Evolutionary conservation across 495 filamentous ascomycete genomes (phyloP).

Genomic region (Penicilliopsis zonata): DNA sequence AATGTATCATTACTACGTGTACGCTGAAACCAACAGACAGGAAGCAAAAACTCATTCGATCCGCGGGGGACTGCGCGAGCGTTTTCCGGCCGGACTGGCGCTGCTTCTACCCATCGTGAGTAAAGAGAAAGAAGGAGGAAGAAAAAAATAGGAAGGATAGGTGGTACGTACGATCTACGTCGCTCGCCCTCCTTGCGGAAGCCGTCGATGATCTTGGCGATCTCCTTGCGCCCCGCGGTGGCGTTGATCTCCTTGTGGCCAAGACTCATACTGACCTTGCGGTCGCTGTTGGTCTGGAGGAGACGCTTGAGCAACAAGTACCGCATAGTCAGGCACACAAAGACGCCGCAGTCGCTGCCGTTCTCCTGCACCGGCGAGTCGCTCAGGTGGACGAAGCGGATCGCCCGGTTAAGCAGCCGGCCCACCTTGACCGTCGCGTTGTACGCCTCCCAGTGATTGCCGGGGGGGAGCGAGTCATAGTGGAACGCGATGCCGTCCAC

Average conservation of each 20-base stretch:
- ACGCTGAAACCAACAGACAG: not conserved
- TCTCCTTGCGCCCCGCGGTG: slow-evolving; percentile 64
- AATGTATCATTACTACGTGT: not conserved
- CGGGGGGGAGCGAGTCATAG: slow-evolving; percentile 79
- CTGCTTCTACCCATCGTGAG: slow-evolving; percentile 6
- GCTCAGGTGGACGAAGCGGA: slow-evolving; percentile 63
- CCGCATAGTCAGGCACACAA: slow-evolving; percentile 88
- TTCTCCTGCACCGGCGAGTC: slow-evolving; percentile 92
- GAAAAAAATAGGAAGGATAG: slow-evolving; percentile 2
- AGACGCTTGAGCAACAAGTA: slow-evolving; percentile 74
- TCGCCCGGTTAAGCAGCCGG: slow-evolving; percentile 45
- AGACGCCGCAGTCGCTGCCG: slow-evolving; percentile 86
- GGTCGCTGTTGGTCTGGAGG: slow-evolving; percentile 57
- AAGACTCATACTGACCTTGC: slow-evolving; percentile 92
- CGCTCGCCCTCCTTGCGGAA: slow-evolving; percentile 74
- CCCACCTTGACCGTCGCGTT: slow-evolving; percentile 50
- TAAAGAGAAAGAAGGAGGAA: slow-evolving; percentile 1
- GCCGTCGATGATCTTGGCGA: slow-evolving; percentile 73
- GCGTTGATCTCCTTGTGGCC: slow-evolving; percentile 70
- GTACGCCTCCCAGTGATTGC: slow-evolving; percentile 62
- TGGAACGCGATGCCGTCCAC: slow-evolving; percentile 90
- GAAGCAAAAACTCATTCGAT: slow-evolving; percentile 13
- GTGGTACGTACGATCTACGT: slow-evolving; percentile 54
- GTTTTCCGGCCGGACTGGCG: slow-evolving; percentile 10
- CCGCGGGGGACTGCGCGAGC: slow-evolving; percentile 21